A percentile compares a stretch with the other conserved stretches of the same genome.
Conservation (phyloP, 2,329 filamentous ascomycete species). For the Aspergillaceae sp. region DNA sequence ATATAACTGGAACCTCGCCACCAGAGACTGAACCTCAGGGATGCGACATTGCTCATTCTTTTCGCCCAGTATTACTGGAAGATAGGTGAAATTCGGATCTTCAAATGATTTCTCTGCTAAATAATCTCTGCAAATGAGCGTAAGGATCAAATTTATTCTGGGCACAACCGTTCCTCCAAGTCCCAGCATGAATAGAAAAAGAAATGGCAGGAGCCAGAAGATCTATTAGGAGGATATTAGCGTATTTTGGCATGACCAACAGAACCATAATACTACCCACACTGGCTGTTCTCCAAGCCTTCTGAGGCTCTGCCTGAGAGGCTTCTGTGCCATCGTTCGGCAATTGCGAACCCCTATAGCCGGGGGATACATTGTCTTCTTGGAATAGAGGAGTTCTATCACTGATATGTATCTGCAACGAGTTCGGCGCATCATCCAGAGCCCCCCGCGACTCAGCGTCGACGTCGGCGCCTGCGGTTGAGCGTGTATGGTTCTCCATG, state of each 20-base stretch:
- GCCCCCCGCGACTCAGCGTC: slow-evolving; percentile 19
- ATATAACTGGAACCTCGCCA: slow-evolving; percentile 70
- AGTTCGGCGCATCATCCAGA: slow-evolving; percentile 7
- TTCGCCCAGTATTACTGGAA: slow-evolving; percentile 57
- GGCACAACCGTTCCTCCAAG: slow-evolving; percentile 82
- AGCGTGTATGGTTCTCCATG: slow-evolving; percentile 26
- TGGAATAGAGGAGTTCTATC: slow-evolving; percentile 19
- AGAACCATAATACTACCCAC: slow-evolving; percentile 25
- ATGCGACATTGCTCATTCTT: slow-evolving; percentile 74
- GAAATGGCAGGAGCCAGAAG: slow-evolving; percentile 74
- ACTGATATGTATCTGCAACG: slow-evolving; percentile 14
- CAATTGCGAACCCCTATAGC: slow-evolving; percentile 2
- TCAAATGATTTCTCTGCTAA: slow-evolving; percentile 56
- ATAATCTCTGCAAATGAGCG: slow-evolving; percentile 75
- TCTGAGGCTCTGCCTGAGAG: slow-evolving; percentile 25
- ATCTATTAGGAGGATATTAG: slow-evolving; percentile 43
- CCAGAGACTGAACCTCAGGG: slow-evolving; percentile 66
- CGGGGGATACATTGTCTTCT: slow-evolving; percentile 1
- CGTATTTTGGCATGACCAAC: not conserved
- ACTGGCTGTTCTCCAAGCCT: slow-evolving; percentile 40
- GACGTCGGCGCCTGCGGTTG: slow-evolving; percentile 24
- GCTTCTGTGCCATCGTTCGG: slow-evolving; percentile 3
- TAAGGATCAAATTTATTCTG: slow-evolving; percentile 76
- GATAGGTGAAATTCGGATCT: slow-evolving; percentile 52
- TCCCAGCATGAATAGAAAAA: slow-evolving; percentile 71